Evolutionary conservation across 1,139 yeast genomes (phyloP).

Genomic region (Geotrichum cucujoidarum): DNA sequence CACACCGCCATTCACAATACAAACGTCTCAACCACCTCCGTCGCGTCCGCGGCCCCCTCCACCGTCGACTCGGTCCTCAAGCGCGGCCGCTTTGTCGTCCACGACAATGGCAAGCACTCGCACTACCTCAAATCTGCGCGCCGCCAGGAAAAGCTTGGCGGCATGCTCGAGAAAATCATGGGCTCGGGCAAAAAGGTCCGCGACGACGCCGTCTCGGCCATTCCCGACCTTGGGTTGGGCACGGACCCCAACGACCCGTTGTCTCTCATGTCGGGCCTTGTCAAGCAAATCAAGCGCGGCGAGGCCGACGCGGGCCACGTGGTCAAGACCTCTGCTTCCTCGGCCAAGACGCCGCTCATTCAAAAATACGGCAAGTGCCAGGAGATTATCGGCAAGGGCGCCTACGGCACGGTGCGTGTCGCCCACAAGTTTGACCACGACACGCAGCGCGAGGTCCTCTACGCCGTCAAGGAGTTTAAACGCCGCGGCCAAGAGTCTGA

Average conservation of each 20-base stretch:
- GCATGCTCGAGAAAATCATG: conserved; percentile 79
- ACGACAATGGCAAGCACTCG: conserved; percentile 45
- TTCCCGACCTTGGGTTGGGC: conserved; percentile 49
- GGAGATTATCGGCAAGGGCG: conserved; percentile 77
- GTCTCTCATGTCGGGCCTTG: conserved; percentile 74
- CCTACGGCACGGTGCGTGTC: conserved; percentile 79
- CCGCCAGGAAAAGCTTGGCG: conserved; percentile 81
- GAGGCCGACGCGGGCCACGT: conserved; percentile 18
- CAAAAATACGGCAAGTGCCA: conserved; percentile 77
- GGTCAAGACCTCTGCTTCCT: conserved; percentile 22
- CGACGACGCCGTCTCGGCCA: conserved; percentile 77
- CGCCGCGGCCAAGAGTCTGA: conserved; percentile 53
- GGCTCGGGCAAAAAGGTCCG: conserved; percentile 66
- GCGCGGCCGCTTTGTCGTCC: conserved; percentile 11
- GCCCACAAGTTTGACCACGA: conserved; percentile 50
- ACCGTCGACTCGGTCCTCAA: conserved; percentile 13
- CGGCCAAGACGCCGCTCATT: conserved; percentile 38
- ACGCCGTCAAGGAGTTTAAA: conserved; percentile 79
- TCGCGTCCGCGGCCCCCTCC: not conserved
- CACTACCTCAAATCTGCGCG: conserved; percentile 72
- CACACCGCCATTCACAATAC: conserved; percentile 1
- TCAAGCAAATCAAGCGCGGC: conserved; percentile 30
- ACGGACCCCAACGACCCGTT: conserved; percentile 41
- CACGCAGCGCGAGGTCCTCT: conserved; percentile 47
- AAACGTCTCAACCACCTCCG: not conserved